Conservation (phyloP, 176 grass and related monocot species). For the Dactylis glomerata region DNA sequence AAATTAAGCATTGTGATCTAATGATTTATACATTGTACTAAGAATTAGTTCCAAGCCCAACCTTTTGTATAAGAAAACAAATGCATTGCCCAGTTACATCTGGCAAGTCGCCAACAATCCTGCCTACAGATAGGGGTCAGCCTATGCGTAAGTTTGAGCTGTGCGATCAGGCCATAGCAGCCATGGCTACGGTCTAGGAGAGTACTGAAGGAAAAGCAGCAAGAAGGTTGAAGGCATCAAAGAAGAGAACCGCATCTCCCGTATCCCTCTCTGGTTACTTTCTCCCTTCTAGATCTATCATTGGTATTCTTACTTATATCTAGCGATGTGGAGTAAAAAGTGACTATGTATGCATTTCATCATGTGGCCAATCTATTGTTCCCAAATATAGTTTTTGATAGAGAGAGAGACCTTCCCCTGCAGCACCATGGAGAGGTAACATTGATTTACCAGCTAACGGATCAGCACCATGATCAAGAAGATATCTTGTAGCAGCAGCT, state of each 20-base stretch:
- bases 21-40: not conserved
- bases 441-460: not conserved
- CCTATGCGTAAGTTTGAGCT: not conserved
- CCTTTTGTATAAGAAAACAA: not conserved
- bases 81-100: not conserved
- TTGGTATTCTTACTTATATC: not conserved
- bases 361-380: too few species aligned
- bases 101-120: not conserved
- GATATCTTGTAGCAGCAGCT: not conserved
- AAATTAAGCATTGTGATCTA: not conserved
- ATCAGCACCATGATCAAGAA: not conserved
- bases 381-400: too few species aligned
- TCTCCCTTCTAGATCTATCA: not conserved
- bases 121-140: not conserved
- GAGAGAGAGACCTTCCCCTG: not conserved
- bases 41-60: not conserved
- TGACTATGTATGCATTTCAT: too few species aligned
- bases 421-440: not conserved
- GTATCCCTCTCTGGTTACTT: not conserved
- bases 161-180: not conserved
- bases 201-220: not conserved
- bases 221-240: not conserved
- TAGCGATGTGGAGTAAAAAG: not conserved
- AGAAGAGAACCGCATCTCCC: not conserved
- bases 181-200: not conserved